phyloP scores from a whole-genome alignment of 1,284 basidiomycete species.

The Anthracocystis walkeri region DNA sequence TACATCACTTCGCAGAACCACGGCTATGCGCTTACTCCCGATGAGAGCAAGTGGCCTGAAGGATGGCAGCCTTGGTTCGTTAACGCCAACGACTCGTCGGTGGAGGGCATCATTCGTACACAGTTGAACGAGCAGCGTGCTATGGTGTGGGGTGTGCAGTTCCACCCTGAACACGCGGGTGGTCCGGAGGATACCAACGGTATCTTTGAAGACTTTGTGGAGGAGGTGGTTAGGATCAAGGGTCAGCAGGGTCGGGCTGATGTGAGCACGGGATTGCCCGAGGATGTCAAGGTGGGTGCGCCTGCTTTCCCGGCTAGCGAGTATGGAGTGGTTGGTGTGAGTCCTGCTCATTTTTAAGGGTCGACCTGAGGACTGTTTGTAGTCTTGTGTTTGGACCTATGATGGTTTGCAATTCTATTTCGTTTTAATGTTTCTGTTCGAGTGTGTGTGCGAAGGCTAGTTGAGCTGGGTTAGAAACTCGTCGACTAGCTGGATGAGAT shows the following conservation, averaged over 20 bases:
- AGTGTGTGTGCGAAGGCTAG: neutral
- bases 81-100: slow-evolving; percentile 68
- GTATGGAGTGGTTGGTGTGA: slow-evolving; percentile 43
- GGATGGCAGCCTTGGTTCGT: slow-evolving; percentile 68
- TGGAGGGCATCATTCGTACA: slow-evolving; percentile 66
- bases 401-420: slow-evolving; percentile 1
- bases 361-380: neutral
- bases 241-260: slow-evolving; percentile 31
- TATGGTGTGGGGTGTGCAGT: slow-evolving; percentile 67
- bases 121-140: slow-evolving; percentile 45
- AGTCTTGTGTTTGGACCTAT: neutral
- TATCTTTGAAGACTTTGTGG: slow-evolving; percentile 67
- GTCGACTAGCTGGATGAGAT: slow-evolving; percentile 40
- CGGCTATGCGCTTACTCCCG: slow-evolving; percentile 68
- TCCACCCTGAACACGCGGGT: slow-evolving; percentile 68
- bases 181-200: slow-evolving; percentile 68
- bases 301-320: slow-evolving; percentile 43
- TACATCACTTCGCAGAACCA: slow-evolving; percentile 85
- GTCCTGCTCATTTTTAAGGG: slow-evolving; percentile 34
- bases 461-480: slow-evolving; percentile 24
- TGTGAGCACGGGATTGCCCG: slow-evolving; percentile 39
- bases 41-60: slow-evolving; percentile 65
- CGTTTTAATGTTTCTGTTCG: slow-evolving; percentile 9
- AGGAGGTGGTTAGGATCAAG: slow-evolving; percentile 63
- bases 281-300: slow-evolving; percentile 30